Evolutionary conservation across 2,329 filamentous ascomycete genomes (phyloP).

Genomic region (Scedosporium minutisporum): DNA sequence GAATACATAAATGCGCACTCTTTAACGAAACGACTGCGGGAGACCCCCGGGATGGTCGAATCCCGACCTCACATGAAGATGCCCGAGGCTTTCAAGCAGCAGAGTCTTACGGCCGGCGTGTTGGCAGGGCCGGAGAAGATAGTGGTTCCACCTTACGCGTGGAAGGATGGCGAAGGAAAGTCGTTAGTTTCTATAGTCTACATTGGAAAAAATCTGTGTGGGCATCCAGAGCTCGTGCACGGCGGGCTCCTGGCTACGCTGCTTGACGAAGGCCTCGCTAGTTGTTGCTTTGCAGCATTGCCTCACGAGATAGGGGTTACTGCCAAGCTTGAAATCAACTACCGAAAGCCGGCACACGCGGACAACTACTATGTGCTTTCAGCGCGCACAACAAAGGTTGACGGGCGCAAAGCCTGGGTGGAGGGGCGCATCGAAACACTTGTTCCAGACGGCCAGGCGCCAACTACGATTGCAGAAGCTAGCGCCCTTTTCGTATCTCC

Average conservation of each 20-base stretch:
- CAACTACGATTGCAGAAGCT: constrained; percentile 69
- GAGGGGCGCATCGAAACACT: constrained; percentile 78
- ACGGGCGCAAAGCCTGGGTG: constrained; percentile 92
- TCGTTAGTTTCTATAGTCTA: constrained; percentile 64
- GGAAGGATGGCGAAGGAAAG: constrained; percentile 61
- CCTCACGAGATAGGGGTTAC: constrained; percentile 82
- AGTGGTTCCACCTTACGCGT: constrained; percentile 70
- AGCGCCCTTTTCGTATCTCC: constrained; percentile 84
- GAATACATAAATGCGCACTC: constrained; percentile 66
- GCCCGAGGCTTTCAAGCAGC: constrained; percentile 55
- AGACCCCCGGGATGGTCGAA: constrained; percentile 58
- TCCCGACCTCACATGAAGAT: constrained; percentile 83
- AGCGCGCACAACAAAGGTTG: constrained; percentile 72
- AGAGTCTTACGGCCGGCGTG: constrained; percentile 75
- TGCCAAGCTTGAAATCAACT: constrained; percentile 74
- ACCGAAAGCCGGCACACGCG: constrained; percentile 70
- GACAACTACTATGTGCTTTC: constrained; percentile 67
- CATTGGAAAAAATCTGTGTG: constrained; percentile 71
- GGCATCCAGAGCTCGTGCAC: constrained; percentile 84
- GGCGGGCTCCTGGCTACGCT: constrained; percentile 87
- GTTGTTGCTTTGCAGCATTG: constrained; percentile 79
- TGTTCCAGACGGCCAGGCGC: constrained; percentile 45
- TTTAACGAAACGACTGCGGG: constrained; percentile 58
- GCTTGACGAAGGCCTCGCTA: constrained; percentile 79
- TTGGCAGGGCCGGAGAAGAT: constrained; percentile 67